Percentiles rank a stretch among this genome's conserved stretches.
Conservation (phyloP, 306 rosid genomes). For the Prunus mongolica region DNA sequence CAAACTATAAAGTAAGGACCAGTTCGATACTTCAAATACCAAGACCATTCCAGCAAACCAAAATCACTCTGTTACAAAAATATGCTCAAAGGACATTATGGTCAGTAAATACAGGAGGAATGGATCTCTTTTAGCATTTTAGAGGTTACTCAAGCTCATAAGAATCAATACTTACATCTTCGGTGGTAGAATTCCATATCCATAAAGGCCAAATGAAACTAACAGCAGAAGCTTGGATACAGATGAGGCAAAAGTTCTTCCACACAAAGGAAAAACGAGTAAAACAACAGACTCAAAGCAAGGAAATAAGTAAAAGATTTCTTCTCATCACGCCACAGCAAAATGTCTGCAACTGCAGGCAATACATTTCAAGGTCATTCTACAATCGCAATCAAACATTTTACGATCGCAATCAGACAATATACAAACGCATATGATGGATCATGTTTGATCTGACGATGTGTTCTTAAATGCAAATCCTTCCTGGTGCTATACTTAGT, state of each 20-base stretch:
- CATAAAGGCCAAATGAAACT: conserved; percentile 39
- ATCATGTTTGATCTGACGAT: neutral
- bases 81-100: conserved; percentile 20
- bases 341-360: conserved; percentile 70
- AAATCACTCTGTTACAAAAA: conserved; percentile 52
- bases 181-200: conserved; percentile 53
- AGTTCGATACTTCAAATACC: neutral
- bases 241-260: conserved; percentile 56
- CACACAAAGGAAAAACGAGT: conserved; percentile 77
- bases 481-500: neutral
- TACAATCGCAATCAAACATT: neutral
- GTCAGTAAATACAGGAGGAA: conserved; percentile 23
- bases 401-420: neutral
- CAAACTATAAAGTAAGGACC: neutral
- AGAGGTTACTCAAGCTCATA: conserved; percentile 3
- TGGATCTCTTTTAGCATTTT: neutral
- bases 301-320: conserved; percentile 63
- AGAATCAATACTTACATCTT: conserved; percentile 45
- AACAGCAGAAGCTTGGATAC: conserved; percentile 57
- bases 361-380: conserved; percentile 37
- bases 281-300: conserved; percentile 48
- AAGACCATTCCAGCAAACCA: neutral
- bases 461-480: neutral
- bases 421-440: neutral
- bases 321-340: conserved; percentile 94